Base-by-base conservation (phyloP, 1,139 yeast genomes). In the Saccharomyces hybrid region DNA sequence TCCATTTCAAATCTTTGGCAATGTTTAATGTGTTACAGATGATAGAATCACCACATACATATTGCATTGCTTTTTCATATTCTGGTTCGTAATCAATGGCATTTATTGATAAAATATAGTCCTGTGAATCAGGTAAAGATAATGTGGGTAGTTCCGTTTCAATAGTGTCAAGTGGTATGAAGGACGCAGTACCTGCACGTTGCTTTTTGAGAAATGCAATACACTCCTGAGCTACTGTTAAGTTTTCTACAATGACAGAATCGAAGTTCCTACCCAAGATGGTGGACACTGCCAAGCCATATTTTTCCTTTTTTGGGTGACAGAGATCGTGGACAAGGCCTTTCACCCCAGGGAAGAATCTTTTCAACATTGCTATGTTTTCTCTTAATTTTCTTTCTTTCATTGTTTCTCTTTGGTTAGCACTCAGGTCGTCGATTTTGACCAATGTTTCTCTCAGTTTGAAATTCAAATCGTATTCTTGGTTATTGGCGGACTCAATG, bases 151-250 rank as follows among this genome's bases (percentile, higher is more conserved):
- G 48, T 59, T 81, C 82, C 50, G 86, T 76, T n/a, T 81, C 85
- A 42, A 93, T 82, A 0, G 91, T 79, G 64, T 90, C 96, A 53
- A 93, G 73, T 0, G 99, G 99, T 58, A 93, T 86, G 63, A 93
- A 91, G 0, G 96, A 83, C 1, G 93, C 91, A 12, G 81, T 79
- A 50, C 98, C 97, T 11, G 86, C 75, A 60, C 97, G 78, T 67
- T 95, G 93, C 60, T 88, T 95, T 63, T 90, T 88, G 69, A 93
- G 75, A 55, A 86, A 85, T 16, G 83, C 82, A 63, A 93, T 86
- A 71, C 99, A 91, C 59, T 83, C 85, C 56, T 85, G 82, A 1
- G 97, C 99, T 19, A 86, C 81, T 11, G 83, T 71, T 2, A 86
- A 73, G 26, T 81, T 81, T 62, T 89, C 96, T 3, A 93, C 99